Evolutionary conservation across 2,329 filamentous ascomycete genomes (phyloP), one percentile per base, ranked within the genome.

Genomic region (Claviceps fusiformis): DNA sequence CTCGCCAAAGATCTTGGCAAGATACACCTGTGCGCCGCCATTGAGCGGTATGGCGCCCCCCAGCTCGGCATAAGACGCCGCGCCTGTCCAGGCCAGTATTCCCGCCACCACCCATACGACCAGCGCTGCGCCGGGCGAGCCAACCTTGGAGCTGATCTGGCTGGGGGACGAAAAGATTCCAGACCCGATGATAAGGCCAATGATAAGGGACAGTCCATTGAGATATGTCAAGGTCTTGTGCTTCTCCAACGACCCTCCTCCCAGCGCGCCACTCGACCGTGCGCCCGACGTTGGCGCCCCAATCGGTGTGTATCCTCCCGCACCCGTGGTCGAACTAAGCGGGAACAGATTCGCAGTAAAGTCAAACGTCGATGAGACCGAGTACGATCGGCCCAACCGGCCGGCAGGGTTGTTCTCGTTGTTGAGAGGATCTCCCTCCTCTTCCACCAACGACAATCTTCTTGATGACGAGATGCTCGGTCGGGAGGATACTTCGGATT

Each of bases 1-100:
- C 71, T 98, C 93, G 54, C 92, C 92, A 69, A 96, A 95, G 57
- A 95, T 98, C 72, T 97, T 97, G 61, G 89, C 85, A 47, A 98
- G 75, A 67, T 98, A 98, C 2, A 95, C 85, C 70, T 97, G 93
- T 17, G 93, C 81, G 5, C 93, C 93, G 55, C 93, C 93, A 67
- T 97, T 98, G 29, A 98, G 73, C 6, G 93, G 93, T 60, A 98
- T 97, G 0, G 93, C 91, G 45, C 93, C 92, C 57, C 93, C 93
- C 5, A 98, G 78, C 73, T 98, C 93, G 4, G 93, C 93, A 71
- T 95, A 98, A 62, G 89, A 95, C 29, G 91, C 86, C 0, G 89
- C 92, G 10, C 93, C 92, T 0, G 93, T 98, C 92, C 93, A 98
- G 1, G 92, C 92, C 58, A 98, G 74, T 24, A 96, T 67, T n/a